Base-by-base conservation (phyloP, 2,329 filamentous ascomycete species). In the Sclerotinia trifoliorum region DNA sequence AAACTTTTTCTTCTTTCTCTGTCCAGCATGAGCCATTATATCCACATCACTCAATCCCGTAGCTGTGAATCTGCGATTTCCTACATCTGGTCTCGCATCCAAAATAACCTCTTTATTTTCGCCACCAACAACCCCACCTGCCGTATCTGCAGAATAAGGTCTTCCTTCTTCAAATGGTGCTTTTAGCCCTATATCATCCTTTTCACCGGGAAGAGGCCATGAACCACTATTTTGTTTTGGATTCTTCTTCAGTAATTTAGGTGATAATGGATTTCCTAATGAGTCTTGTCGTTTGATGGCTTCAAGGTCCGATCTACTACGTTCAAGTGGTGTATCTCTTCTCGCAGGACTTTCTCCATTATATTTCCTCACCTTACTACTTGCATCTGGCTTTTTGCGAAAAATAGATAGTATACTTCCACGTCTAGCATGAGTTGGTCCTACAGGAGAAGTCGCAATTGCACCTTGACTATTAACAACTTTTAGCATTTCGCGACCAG, bases 1-100 rank as follows among this genome's bases (percentile, higher is more conserved):
- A 78, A 92, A 92, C 78, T 89, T 90, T 83, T 91, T 92, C 80
- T 85, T 86, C 80, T 84, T 85, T 65, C 67, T 73, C 51, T 51
- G 55, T n/a, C 58, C 68, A 13, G 52, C 66, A 46, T 69, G 58
- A 24, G 24, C 68, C 24, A 64, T 67, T 0, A 71, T 26, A 70
- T 74, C 74, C 44, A 74, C 70, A 39, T 48, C 69, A 32, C 46
- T 61, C 35, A 76, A 51, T 0, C 75, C 74, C 48, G 74, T 74
- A 56, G 72, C 73, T 10, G 76, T 76, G 49, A 71, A 73, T 49
- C 73, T 70, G 51, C 76, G 70, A 17, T 52, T 62, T 11, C 71
- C 74, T 13, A 75, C 15, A 52, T 69, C 69, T 2, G 73, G 75
- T 46, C 70, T 70, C 3, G 42, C 68, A 68, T 69, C 64, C 10